Evolutionary conservation across 192 early-diverging fungal species (phyloP).

Genomic region (Coemansia sp.): DNA sequence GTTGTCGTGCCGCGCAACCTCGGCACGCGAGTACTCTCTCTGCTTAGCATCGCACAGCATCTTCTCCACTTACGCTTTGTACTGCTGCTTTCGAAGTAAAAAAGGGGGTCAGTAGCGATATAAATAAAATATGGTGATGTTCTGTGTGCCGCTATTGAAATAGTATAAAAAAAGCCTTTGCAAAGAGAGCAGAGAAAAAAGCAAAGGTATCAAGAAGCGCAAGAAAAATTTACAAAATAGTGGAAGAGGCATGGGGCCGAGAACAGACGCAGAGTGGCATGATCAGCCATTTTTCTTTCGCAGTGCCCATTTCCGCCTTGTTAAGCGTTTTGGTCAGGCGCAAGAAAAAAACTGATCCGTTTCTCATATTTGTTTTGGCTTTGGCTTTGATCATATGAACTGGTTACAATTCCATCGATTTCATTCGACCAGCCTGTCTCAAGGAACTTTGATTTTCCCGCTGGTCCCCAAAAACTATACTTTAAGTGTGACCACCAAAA

Average conservation of each 20-base stretch:
- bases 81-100: not conserved
- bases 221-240: not conserved
- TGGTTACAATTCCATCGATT: too few species aligned
- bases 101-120: not conserved
- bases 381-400: too few species aligned
- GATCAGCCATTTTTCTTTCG: not conserved
- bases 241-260: conserved; percentile 3
- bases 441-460: too few species aligned
- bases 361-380: too few species aligned
- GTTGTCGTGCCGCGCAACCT: conserved; percentile 76
- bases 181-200: not conserved
- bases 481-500: too few species aligned
- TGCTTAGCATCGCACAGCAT: conserved; percentile 24
- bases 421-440: too few species aligned
- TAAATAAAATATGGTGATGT: too few species aligned
- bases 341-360: too few species aligned
- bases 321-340: too few species aligned
- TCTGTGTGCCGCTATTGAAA: not conserved
- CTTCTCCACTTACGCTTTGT: not conserved
- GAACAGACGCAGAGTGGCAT: not conserved
- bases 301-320: not conserved
- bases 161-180: not conserved
- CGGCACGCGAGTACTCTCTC: conserved; percentile 58
- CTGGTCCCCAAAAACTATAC: too few species aligned
- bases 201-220: not conserved